Base-by-base conservation (phyloP, 2,329 filamentous ascomycete genomes). In the Fusarium sp. region DNA sequence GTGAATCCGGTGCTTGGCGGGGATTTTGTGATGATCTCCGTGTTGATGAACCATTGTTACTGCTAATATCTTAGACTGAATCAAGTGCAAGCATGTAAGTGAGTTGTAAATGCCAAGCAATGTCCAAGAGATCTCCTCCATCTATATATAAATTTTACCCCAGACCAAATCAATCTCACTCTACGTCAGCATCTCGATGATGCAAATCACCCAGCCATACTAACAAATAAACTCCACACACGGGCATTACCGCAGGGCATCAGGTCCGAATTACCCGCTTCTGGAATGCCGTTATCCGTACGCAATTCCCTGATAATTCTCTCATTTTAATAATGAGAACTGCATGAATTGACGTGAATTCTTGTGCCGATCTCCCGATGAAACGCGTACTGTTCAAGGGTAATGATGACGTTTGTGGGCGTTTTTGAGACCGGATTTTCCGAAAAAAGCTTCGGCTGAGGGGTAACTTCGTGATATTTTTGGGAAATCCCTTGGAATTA, bases 21-120 rank as follows among this genome's bases (percentile, higher is more conserved):
- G 87, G 56, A 89, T 88, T 11, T 87, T 73, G 69, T 86, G 82
- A 44, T 85, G 80, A 68, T 89, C 82, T 67, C 82, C 83, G 76
- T 86, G 82, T 67, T 88, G 85, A 64, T 81, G 77, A 60, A 86
- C 85, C 85, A 87, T 86, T 26, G 69, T 83, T 74, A 46, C 55
- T 48, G 26, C 17, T 33, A 32, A 37, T 26, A 17, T 46, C 10
- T 50, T 45, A 14, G 13, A 23, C 14, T 49, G 13, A 44, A 46
- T 14, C 27, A 60, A 26, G n/a, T 52, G 9, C 3, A 45, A 26
- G 27, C 8, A 12, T 17, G 20, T 15, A 35, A 13, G 12, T 18
- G 35, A 20, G 13, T 41, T 14, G 4, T 17, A 44, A 30, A 46
- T 45, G 23, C 64, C 56, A 56, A 63, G 48, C n/a, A 15, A 27